Evolutionary conservation across 2,329 filamentous ascomycete genomes (phyloP), one percentile per base, ranked within the genome.

Genomic region (Aspergillus fumigatiaffinis): DNA sequence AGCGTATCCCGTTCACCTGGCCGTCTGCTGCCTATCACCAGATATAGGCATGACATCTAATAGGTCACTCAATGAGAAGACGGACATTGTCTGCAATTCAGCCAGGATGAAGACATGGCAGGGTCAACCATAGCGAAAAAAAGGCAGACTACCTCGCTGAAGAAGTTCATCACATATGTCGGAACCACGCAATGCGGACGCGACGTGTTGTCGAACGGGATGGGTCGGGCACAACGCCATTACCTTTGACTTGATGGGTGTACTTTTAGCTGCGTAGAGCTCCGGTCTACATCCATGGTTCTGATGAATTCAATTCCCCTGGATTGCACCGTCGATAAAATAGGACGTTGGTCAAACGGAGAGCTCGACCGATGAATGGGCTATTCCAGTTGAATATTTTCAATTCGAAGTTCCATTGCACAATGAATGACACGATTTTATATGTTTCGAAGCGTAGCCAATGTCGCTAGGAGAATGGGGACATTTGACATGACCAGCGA

Each of bases 291-390:
- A 38, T 1, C 68, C 69, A 52, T 65, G 66, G 20, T 72, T 71
- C 23, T 71, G 68, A 71, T 28, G 1, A 66, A 82, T 60, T 84
- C 83, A 66, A 82, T 60, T 84, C 83, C 23, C 82, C 80, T 1
- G 84, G 4, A 85, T 80, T 85, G 70, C 10, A 84, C 72, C 0
- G 82, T 6, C 82, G 79, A 48, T 82, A 78, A 2, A 82, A 84
- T 1, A 85, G 70, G 63, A 85, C 85, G 58, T 85, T 85, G 3
- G 81, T 81, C 55, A 84, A 78, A 1, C 82, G 79, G 2, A 85
- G 72, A 58, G 82, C 83, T 85, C 81, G 54, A 71, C 70, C 4
- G 65, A 70, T 3, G 65, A 63, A n/a, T 65, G 66, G 14, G 66
- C 68, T 71, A 52, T 14, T 7, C 3, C 23, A 17, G 5, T 14